phyloP scores from a whole-genome alignment of 176 grass and related monocot species.

The Triticum aestivum region IWGSC_CS_RefSeq_v2.1 NC_057795.1:77747201-77747700 shows the following conservation, averaged over 20 bases:
- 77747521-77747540: background rate
- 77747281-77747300: too few species aligned
- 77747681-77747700: too few species aligned
- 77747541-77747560: background rate
- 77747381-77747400: background rate
- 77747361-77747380: too few species aligned
- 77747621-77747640: too few species aligned
- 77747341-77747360: too few species aligned
- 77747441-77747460: constrained; percentile 12
- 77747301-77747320: too few species aligned
- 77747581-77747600: background rate
- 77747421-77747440: constrained; percentile 23
- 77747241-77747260: constrained; percentile 96
- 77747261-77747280: constrained; percentile 15
- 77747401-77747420: background rate
- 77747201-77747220: constrained; percentile 17
- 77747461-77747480: background rate
- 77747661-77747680: too few species aligned
- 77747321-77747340: too few species aligned
- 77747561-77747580: constrained; percentile 3
- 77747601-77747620: background rate
- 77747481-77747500: constrained; percentile 6
- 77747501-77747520: background rate
- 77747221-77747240: constrained; percentile 44
- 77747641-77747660: too few species aligned